Percentiles rank a stretch among this genome's conserved stretches.
These are phyloP conservation scores for Nigrospora sphaerica DNA, from an alignment of 2,329 filamentous ascomycete genomes.

Conservation along the genomic window DNA sequence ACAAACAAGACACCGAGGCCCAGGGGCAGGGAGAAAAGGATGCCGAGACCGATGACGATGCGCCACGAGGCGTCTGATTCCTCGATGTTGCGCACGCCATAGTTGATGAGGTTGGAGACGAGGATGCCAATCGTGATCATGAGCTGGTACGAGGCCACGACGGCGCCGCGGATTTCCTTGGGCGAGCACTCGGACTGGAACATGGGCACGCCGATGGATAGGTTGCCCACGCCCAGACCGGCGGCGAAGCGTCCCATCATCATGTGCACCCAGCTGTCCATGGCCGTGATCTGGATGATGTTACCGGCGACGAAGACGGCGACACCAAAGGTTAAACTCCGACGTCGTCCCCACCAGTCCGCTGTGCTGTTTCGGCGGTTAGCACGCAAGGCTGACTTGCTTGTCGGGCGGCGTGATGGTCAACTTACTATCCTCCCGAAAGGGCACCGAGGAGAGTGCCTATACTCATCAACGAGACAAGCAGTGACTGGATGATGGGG, in stretches of 20 bases:
- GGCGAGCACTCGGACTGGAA: constrained; percentile 60
- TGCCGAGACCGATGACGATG: constrained; percentile 51
- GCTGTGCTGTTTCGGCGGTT: constrained; percentile 26
- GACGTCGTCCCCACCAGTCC: constrained; percentile 50
- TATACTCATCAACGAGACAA: constrained; percentile 50
- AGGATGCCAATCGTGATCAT: constrained; percentile 68
- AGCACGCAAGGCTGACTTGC: not conserved
- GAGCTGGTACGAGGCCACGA: constrained; percentile 66
- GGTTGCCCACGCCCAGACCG: constrained; percentile 59
- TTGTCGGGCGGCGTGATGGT: not conserved
- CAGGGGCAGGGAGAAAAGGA: constrained; percentile 43
- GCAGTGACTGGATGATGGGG: constrained; percentile 38
- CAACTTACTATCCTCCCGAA: constrained; percentile 33
- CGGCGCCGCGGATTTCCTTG: constrained; percentile 53
- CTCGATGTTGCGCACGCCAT: constrained; percentile 36
- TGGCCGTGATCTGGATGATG: constrained; percentile 57
- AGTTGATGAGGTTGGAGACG: constrained; percentile 47
- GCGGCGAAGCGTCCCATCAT: constrained; percentile 60
- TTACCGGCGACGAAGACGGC: constrained; percentile 57
- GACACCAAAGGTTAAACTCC: constrained; percentile 44
- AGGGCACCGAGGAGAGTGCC: constrained; percentile 49
- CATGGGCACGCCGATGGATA: constrained; percentile 60
- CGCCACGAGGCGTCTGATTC: constrained; percentile 47
- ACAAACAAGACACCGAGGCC: constrained; percentile 44
- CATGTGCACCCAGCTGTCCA: constrained; percentile 55